Evolutionary conservation across 306 rosid genomes (phyloP), one percentile per base, ranked within the genome.

Genomic region (Cicer yamashitae): DNA sequence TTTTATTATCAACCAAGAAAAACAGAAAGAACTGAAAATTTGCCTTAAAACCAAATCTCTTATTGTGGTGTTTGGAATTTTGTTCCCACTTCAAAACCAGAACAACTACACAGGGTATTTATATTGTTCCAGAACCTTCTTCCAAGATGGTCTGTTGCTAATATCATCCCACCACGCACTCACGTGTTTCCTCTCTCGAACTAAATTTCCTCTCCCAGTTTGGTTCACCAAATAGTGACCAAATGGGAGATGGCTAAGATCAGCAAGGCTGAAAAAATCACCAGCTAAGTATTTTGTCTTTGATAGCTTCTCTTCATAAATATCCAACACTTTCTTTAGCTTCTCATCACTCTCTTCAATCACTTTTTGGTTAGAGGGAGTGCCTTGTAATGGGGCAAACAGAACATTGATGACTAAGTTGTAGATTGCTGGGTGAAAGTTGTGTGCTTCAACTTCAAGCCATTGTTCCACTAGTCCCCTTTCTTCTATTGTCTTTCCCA

Each of bases 111-210:
- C 58, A 57, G 82, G 77, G 54, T 76, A 84, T 7, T 76, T 64
- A 66, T 76, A 80, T 14, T 40, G 74, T 61, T 87, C 46, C 0
- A 87, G 68, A 15, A 87, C 88, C 78, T 79, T 85, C 83, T 85
- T 67, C 89, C 93, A 89, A 0, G 93, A 67, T 7, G 89, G 89
- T 52, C 91, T 78, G 64, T n/a, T 80, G 17, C 89, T 85, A 20
- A 89, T 89, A 50, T 87, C 87, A 67, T 82, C 88, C 91, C 89
- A 84, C 91, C 91, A 89, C 47, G 84, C 89, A 60, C 82, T 83
- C 59, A 89, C 84, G 71, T 77, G 88, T 47, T 86, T 84, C 79
- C 89, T 84, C 47, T 81, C 82, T 47, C 78, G 76, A 0, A 87
- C 79, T 73, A 87, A 61, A 57, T 67, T 43, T 17, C 61, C 86